Evolutionary conservation across 2,329 filamentous ascomycete species (phyloP).

Genomic region (Talaromyces rugulosus): DNA sequence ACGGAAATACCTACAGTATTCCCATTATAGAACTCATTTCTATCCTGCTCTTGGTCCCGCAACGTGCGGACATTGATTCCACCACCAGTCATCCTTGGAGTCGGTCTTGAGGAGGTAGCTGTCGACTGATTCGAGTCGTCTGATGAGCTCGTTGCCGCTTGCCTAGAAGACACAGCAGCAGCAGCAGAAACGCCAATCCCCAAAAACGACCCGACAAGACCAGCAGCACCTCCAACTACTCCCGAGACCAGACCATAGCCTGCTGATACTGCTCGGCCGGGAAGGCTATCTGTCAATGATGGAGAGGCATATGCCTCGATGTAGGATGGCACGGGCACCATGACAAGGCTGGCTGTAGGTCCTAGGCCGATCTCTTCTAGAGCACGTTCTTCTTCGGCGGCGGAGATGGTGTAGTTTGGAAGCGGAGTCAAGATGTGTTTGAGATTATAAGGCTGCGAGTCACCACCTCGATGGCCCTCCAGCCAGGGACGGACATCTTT

Average conservation of each 20-base stretch:
- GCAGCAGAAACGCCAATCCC: conserved; percentile 29
- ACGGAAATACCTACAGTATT: conserved; percentile 63
- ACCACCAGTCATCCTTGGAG: conserved; percentile 4
- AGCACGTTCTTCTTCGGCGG: conserved; percentile 66
- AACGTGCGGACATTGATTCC: conserved; percentile 49
- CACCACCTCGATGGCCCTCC: conserved; percentile 57
- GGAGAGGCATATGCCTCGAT: conserved; percentile 51
- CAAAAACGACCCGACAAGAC: conserved; percentile 41
- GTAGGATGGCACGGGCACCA: conserved; percentile 65
- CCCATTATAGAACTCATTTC: conserved; percentile 81
- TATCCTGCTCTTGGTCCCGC: conserved; percentile 51
- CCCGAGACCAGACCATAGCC: conserved; percentile 42
- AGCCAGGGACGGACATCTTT: conserved; percentile 73
- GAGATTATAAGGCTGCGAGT: conserved; percentile 69
- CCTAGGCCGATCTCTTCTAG: conserved; percentile 67
- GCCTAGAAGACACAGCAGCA: conserved; percentile 3
- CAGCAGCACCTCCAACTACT: conserved; percentile 38
- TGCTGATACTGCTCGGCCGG: conserved; percentile 38
- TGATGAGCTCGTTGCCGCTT: background rate
- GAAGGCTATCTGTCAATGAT: conserved; percentile 32
- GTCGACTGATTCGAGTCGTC: background rate
- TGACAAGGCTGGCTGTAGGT: conserved; percentile 76
- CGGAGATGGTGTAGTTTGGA: conserved; percentile 69
- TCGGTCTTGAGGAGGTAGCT: background rate
- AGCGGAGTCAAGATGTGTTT: conserved; percentile 76